Evolutionary conservation across 2,329 filamentous ascomycete species (phyloP).

Genomic region (Ambrosiella cleistominuta): DNA sequence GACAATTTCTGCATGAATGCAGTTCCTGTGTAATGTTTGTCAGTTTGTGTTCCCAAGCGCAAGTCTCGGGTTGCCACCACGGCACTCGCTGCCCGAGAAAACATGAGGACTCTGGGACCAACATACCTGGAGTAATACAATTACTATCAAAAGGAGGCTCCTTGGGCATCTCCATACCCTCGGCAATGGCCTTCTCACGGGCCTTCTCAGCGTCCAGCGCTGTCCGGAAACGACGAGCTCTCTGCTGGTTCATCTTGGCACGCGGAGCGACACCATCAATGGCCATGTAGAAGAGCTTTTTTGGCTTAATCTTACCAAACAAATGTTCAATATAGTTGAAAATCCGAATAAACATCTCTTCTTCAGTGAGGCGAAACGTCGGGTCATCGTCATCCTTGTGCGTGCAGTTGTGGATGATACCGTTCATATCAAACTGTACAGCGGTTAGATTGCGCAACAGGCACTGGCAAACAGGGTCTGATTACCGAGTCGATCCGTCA

Average conservation of each 20-base stretch:
- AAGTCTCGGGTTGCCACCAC: not conserved
- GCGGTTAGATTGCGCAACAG: conserved; percentile 12
- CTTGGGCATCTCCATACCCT: conserved; percentile 84
- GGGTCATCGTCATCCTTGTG: conserved; percentile 84
- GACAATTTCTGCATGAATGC: conserved; percentile 97
- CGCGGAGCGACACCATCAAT: conserved; percentile 94
- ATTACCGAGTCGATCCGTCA: too few species aligned
- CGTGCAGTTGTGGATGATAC: conserved; percentile 98
- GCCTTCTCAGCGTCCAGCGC: conserved; percentile 79
- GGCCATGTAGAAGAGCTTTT: conserved; percentile 98
- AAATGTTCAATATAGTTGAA: conserved; percentile 99
- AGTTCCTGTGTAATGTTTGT: conserved; percentile 32
- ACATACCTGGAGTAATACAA: conserved; percentile 75
- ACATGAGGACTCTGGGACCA: not conserved
- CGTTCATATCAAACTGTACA: conserved; percentile 78
- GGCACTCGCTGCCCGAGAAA: not conserved
- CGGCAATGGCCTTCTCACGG: conserved; percentile 75
- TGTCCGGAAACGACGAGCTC: conserved; percentile 83
- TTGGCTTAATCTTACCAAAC: conserved; percentile 96
- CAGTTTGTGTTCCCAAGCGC: not conserved
- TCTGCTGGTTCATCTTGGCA: conserved; percentile 99
- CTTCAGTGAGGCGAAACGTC: conserved; percentile 82
- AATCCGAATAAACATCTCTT: conserved; percentile 99
- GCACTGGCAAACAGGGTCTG: too few species aligned
- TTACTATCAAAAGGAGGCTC: conserved; percentile 97